These are phyloP conservation scores for Paspalum notatum DNA, from an alignment of 176 grass and related monocot species.

Conservation along the genomic window DNA sequence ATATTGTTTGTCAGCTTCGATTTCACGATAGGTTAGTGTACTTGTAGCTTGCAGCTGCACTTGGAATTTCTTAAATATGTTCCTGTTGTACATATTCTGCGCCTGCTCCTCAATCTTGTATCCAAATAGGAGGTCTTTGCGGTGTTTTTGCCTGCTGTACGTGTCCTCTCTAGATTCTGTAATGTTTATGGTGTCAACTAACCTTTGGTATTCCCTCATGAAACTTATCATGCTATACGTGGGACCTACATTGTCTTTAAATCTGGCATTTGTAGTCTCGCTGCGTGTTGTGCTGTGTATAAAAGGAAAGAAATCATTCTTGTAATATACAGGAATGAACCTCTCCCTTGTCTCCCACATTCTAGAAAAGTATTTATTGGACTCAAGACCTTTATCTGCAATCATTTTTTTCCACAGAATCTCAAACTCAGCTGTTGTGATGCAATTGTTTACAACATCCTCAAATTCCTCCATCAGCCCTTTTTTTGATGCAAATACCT, in stretches of 20 bases:
- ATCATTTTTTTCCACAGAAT: neutral
- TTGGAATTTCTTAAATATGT: neutral
- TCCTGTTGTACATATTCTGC: neutral
- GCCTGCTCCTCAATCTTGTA: neutral
- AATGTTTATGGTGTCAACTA: neutral
- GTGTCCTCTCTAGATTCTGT: neutral
- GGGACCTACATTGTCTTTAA: neutral
- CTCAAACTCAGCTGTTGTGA: neutral
- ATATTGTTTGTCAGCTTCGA: neutral
- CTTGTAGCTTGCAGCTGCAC: neutral
- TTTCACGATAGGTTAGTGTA: neutral
- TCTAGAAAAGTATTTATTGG: neutral
- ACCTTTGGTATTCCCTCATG: neutral
- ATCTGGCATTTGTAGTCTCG: neutral
- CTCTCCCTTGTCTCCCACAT: neutral
- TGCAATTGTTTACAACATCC: neutral
- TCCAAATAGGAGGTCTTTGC: neutral
- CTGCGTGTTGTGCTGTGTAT: neutral
- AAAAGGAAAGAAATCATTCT: neutral
- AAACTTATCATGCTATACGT: neutral
- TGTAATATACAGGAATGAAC: neutral
- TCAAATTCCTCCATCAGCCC: neutral
- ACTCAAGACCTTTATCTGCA: neutral
- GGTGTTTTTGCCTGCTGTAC: neutral
- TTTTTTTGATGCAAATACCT: neutral